A percentile compares a stretch with the other conserved stretches of the same genome.
Evolutionary conservation across 2,329 filamentous ascomycete species (phyloP).

Genomic region (Pseudogymnoascus sp.): DNA sequence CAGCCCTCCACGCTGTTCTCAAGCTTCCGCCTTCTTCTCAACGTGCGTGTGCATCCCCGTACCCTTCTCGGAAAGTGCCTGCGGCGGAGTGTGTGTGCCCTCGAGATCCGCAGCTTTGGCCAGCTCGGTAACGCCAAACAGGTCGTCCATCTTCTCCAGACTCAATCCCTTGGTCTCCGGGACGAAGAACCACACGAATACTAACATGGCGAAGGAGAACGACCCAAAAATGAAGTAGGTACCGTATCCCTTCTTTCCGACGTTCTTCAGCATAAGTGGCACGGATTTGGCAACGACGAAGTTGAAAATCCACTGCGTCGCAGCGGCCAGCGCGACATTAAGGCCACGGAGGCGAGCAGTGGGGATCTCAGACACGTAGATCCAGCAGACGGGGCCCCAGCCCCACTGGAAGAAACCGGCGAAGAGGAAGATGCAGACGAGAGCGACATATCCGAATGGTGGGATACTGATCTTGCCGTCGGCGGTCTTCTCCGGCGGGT

Average conservation of each 20-base stretch:
- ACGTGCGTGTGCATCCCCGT: background rate
- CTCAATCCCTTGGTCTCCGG: constrained; percentile 62
- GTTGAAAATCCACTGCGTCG: constrained; percentile 65
- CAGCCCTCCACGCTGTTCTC: background rate
- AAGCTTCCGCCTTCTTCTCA: background rate
- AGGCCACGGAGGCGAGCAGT: constrained; percentile 56
- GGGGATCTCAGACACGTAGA: constrained; percentile 62
- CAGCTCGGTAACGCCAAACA: constrained; percentile 52
- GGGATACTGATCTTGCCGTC: constrained; percentile 37
- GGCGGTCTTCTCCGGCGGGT: constrained; percentile 45
- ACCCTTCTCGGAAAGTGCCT: background rate
- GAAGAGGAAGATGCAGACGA: constrained; percentile 65
- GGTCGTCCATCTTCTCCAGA: constrained; percentile 55
- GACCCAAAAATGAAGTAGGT: constrained; percentile 62
- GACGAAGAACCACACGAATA: constrained; percentile 27
- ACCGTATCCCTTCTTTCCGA: constrained; percentile 39
- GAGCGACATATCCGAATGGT: constrained; percentile 59
- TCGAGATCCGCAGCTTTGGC: constrained; percentile 18
- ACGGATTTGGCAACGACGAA: constrained; percentile 62
- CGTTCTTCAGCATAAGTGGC: constrained; percentile 56
- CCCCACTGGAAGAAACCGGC: constrained; percentile 61
- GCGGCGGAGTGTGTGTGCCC: background rate
- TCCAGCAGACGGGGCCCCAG: constrained; percentile 67
- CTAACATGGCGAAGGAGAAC: constrained; percentile 56
- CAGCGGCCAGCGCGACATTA: constrained; percentile 60